Percentiles rank a stretch among this genome's conserved stretches.
Conservation (phyloP, 2,329 filamentous ascomycete genomes). For the Trichoderma sp. region DNA sequence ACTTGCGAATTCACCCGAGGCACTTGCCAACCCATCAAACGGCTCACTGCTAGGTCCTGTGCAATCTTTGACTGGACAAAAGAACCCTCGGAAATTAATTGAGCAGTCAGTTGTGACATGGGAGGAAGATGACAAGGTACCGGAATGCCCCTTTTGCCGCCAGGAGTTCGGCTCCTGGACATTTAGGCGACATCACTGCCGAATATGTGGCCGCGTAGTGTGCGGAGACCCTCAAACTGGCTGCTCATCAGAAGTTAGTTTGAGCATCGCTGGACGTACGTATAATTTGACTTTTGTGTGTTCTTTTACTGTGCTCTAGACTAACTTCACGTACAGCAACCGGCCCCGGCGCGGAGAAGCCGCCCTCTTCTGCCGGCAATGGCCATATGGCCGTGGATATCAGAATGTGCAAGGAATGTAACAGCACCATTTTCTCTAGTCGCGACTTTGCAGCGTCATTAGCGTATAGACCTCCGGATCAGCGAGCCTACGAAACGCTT, state of each 20-base stretch:
- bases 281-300: background rate
- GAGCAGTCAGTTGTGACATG: slow-evolving; percentile 93
- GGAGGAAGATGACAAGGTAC: slow-evolving; percentile 84
- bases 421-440: slow-evolving; percentile 57
- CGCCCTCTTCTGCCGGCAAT: slow-evolving; percentile 26
- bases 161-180: slow-evolving; percentile 94
- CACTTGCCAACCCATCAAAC: slow-evolving; percentile 47
- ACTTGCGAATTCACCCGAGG: slow-evolving; percentile 70
- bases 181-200: slow-evolving; percentile 89
- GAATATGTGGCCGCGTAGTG: slow-evolving; percentile 88
- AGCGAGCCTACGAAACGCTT: slow-evolving; percentile 78
- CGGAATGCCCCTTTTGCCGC: slow-evolving; percentile 87
- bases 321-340: slow-evolving; percentile 20
- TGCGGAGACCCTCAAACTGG: slow-evolving; percentile 82
- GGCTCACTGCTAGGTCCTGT: slow-evolving; percentile 59
- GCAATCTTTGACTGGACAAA: slow-evolving; percentile 62
- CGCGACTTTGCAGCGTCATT: slow-evolving; percentile 75
- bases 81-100: slow-evolving; percentile 72
- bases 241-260: slow-evolving; percentile 79
- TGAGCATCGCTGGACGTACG: slow-evolving; percentile 65
- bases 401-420: slow-evolving; percentile 91
- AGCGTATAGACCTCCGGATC: slow-evolving; percentile 65
- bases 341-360: slow-evolving; percentile 42
- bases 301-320: too few species aligned
- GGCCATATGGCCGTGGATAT: slow-evolving; percentile 71